phyloP scores from a whole-genome alignment of 192 early-diverging fungal genomes.

The Umbelopsis sp. region DNA sequence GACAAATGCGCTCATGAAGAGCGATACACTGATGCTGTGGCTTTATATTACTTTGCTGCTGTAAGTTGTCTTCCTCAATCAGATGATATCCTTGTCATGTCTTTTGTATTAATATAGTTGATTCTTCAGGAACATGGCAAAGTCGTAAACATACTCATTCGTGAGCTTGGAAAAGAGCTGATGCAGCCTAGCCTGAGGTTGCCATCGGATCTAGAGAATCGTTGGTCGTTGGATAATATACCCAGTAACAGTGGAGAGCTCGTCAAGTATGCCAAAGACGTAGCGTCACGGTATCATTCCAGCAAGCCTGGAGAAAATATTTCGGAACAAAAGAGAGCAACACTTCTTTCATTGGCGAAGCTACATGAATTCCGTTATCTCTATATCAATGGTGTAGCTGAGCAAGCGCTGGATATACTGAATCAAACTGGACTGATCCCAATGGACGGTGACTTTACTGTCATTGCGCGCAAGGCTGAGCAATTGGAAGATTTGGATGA shows the following conservation, averaged over 20 bases:
- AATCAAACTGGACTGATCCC: slow-evolving; percentile 1
- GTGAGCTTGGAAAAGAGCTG: slow-evolving; percentile 16
- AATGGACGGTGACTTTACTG: slow-evolving; percentile 1
- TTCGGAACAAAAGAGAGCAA: background rate
- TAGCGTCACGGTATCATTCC: background rate
- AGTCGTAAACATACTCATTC: slow-evolving; percentile 4
- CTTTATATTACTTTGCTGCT: background rate
- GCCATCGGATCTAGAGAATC: no score
- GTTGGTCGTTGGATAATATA: slow-evolving; percentile 1
- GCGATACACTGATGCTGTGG: slow-evolving; percentile 6
- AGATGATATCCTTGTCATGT: background rate
- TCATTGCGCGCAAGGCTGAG: background rate
- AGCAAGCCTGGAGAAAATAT: background rate
- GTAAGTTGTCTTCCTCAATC: background rate
- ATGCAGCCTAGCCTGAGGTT: slow-evolving; percentile 4
- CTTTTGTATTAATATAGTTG: background rate
- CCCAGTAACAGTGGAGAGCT: slow-evolving; percentile 15
- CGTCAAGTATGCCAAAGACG: slow-evolving; percentile 6
- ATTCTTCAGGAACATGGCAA: background rate
- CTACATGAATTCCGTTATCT: slow-evolving; percentile 16
- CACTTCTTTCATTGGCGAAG: slow-evolving; percentile 3
- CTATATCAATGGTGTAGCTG: slow-evolving; percentile 13
- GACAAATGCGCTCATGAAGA: slow-evolving; percentile 7
- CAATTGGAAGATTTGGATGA: slow-evolving; percentile 10
- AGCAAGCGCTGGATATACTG: slow-evolving; percentile 6